Percentiles rank a stretch among this genome's conserved stretches.
Conservation (phyloP, 371 early-diverging fungal genomes). For the Mucor saturninus region DNA sequence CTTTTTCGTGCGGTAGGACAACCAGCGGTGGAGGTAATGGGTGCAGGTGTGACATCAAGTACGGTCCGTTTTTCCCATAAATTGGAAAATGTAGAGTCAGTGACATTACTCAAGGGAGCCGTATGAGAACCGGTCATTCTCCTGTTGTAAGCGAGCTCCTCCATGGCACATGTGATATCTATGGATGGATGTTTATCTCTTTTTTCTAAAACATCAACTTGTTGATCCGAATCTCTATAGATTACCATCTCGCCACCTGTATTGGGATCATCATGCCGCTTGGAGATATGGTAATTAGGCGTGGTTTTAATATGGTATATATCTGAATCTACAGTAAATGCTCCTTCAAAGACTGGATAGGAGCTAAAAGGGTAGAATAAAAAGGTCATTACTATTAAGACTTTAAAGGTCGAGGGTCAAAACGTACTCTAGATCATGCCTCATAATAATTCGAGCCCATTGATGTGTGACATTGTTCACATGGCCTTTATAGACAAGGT, state of each 20-base stretch:
- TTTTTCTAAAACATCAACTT: conserved; percentile 12
- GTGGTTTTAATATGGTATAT: conserved; percentile 70
- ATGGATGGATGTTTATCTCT: background rate
- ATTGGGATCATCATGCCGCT: conserved; percentile 63
- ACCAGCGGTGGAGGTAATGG: conserved; percentile 11
- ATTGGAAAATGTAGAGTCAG: background rate
- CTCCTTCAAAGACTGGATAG: conserved; percentile 65
- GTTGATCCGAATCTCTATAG: conserved; percentile 71
- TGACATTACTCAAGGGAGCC: conserved; percentile 1
- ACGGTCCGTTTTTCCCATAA: conserved; percentile 25
- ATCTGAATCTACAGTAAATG: conserved; percentile 60
- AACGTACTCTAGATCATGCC: conserved; percentile 47
- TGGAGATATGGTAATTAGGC: conserved; percentile 57
- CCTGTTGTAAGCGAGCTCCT: conserved; percentile 30
- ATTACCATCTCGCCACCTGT: conserved; percentile 55
- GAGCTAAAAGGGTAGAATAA: conserved; percentile 11
- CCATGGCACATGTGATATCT: conserved; percentile 29
- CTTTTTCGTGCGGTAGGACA: conserved; percentile 31
- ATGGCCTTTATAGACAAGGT: conserved; percentile 64
- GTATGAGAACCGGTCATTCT: conserved; percentile 24
- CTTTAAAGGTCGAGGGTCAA: background rate
- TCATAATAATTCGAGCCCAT: conserved; percentile 73
- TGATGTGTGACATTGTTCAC: conserved; percentile 40
- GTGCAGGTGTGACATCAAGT: background rate
- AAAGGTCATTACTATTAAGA: background rate